Base-by-base conservation (phyloP, 345 rosid species). In the Psidium guajava region DNA sequence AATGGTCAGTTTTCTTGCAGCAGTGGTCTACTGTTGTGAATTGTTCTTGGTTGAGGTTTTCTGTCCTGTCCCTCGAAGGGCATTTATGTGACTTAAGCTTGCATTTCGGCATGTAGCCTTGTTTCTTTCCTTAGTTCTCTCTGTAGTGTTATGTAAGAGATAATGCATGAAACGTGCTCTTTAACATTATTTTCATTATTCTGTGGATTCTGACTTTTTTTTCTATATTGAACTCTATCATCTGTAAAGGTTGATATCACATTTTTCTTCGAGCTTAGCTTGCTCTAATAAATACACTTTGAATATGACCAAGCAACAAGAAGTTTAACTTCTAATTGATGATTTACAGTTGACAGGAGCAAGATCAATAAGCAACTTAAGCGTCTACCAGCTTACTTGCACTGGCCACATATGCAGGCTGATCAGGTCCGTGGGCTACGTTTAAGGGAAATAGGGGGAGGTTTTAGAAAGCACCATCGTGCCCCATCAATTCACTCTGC, bases 361-460 rank as follows among this genome's bases (percentile, higher is more conserved):
- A 53, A 56, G 84, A 89, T 86, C 83, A 86, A 85, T 88, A 88
- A 88, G 77, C 89, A 87, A 90, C 91, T 84, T 84, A 93, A 90
- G 89, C 88, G 83, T 86, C 88, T 94, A 52, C 94, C 96, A 50
- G 57, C 88, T 86, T 92, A 94, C 90, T 87, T 97, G 91, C 96
- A 95, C 83, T 96, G 99, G 99, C 99, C 99, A 47, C 99, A 97
- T 88, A 92, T 92, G 92, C 97, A 89, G 87, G 96, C 98, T 83
- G 98, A 96, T 93, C 99, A 97, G 90, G 95, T 97, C 61, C 99
- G 87, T 85, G 99, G 99, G 64, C 92, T 97, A 84, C 91, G 94
- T 88, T 91, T 97, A 90, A 95, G 99, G 91, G 99, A 97, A 93
- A 94, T 96, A 86, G 98, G 99, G 61, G 99, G 99, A 86, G 99